Evolutionary conservation across 2,329 filamentous ascomycete genomes (phyloP), one percentile per base, ranked within the genome.

Genomic region (Aschersonia sp.): DNA sequence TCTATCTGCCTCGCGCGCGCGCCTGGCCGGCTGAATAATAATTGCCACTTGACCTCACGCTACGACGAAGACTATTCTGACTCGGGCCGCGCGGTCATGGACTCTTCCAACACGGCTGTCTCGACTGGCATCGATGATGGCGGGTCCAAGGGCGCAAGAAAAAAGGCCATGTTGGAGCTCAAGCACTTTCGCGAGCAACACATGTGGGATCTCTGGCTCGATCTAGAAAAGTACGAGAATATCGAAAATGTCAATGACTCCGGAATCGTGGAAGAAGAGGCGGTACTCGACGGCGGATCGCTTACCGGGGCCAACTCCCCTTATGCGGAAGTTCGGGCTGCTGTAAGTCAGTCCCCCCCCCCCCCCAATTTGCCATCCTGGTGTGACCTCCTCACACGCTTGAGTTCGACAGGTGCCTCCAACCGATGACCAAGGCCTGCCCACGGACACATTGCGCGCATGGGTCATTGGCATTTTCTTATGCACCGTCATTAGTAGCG

Each of bases 401-500:
- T 2, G 40, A 42, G 3, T 33, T 32, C 10, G 22, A 30, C 30
- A 51, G 49, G 49, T 51, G 14, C 55, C 53, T 6, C 56, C 65
- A n/a, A 73, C 72, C 49, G 65, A 70, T 48, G 73, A 47, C 30
- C n/a, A 76, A 48, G 71, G 75, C n/a, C 57, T 72, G 6, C 68
- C 71, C 11, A 63, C 68, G 46, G 75, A 73, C 57, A 80, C 77
- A 2, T 68, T 80, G 49, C 75, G 77, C 22, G 73, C 75, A 30
- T 80, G 77, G 76, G 54, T 60, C 5, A 72, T 81, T 47, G 77
- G 76, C 33, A 52, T 76, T 46, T 4, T 79, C 41, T 65, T 79
- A 47, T 73, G 75, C 50, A 79, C 76, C 0, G 58, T 76, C 45
- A 73, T 75, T 32, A 74, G 74, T 0, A 71, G 65, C 1, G 60